Conservation (phyloP, 2,329 filamentous ascomycete genomes). For the Pyrenophora graminea region DNA sequence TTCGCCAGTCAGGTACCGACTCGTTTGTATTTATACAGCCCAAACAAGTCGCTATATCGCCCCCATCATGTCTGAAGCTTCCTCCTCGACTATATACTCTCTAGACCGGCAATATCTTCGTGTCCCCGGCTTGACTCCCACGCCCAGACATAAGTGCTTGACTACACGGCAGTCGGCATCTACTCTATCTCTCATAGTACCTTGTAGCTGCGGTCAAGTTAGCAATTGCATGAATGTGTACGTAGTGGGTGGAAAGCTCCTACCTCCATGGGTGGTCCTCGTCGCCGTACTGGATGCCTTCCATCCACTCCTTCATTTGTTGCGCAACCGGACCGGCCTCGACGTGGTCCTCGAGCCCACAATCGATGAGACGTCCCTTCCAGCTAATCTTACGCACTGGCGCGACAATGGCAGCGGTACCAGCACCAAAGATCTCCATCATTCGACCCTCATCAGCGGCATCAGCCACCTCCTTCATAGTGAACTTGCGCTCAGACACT, state of each 20-base stretch:
- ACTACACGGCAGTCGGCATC: neutral
- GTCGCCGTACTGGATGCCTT: constrained; percentile 92
- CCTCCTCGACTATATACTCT: too few species aligned
- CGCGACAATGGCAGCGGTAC: constrained; percentile 91
- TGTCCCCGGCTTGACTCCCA: too few species aligned
- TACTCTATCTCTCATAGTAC: constrained; percentile 15
- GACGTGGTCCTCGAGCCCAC: constrained; percentile 76
- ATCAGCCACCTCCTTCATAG: constrained; percentile 82
- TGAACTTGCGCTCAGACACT: constrained; percentile 86
- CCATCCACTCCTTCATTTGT: constrained; percentile 95
- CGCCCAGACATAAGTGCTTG: too few species aligned
- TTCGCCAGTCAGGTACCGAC: too few species aligned
- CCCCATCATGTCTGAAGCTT: too few species aligned
- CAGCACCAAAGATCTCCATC: constrained; percentile 90
- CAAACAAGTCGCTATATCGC: too few species aligned
- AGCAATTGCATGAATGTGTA: constrained; percentile 13
- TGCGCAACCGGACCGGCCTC: constrained; percentile 86
- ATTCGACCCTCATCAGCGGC: constrained; percentile 83
- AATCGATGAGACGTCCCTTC: constrained; percentile 79
- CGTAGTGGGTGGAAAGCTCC: constrained; percentile 26
- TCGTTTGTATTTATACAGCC: too few species aligned
- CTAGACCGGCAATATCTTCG: too few species aligned
- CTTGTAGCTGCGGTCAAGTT: constrained; percentile 35
- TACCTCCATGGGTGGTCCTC: constrained; percentile 85
- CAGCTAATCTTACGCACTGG: constrained; percentile 89